Evolutionary conservation across 169 alveolate genomes (phyloP), one percentile per base, ranked within the genome.

Genomic region (Plasmodium falciparum): DNA sequence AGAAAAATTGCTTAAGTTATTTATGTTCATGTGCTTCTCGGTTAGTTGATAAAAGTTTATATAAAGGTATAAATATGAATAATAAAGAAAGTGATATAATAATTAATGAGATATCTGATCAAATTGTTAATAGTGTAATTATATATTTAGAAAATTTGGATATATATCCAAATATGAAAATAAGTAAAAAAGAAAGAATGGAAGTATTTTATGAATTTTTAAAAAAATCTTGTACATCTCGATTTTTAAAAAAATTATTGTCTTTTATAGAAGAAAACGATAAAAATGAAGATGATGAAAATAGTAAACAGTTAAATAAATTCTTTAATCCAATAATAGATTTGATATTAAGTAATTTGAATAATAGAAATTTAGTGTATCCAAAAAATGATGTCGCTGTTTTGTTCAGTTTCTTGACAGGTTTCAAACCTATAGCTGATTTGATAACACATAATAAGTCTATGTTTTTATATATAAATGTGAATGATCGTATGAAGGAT

Each of bases 381-480:
- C 90, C 90, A 4, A 80, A 80, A 69, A 80, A 80, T 80, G 90
- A 80, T 58, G 73, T 80, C 22, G 90, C 90, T 9, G 73, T 80
- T 11, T 22, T 80, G 50, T 56, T 80, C 15, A 80, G 70, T n/a
- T 80, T 80, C 43, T 45, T 80, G 39, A 22, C 90, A 3, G 70
- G 85, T 17, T 80, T 80, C 70, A 80, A 80, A 50, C 90, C 52
- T 43, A 26, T 80, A 56, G 90, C 90, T 45, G 90, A 80, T 22
- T 47, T 67, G 2, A 47, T 80, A 3, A 56, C 70, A 17, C 43
- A 56, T 67, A 80, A 39, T 56, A 80, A 80, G 20, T 69, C 85
- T 1, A 45, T 80, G 3, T 80, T 80, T 80, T 54, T 80, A 61
- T 62, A 80, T 7, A 39, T 80, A 22, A 80, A 80, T 49, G 67